Percentiles rank a stretch among this genome's conserved stretches.
Conservation (phyloP, 192 early-diverging fungal genomes). For the Umbelopsis ramanniana region DNA sequence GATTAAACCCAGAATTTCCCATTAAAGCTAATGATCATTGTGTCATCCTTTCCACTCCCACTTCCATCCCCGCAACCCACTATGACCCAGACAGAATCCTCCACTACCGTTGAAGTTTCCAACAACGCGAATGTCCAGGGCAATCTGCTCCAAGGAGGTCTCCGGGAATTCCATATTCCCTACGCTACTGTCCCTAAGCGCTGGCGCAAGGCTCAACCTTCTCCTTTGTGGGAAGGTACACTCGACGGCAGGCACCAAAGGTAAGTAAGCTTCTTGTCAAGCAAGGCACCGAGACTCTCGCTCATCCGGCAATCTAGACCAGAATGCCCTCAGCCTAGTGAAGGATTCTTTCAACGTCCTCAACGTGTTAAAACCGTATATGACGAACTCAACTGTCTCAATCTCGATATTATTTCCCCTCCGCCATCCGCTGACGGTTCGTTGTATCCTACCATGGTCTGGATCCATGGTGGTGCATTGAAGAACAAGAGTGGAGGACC, state of each 20-base stretch:
- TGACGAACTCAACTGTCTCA: slow-evolving; percentile 50
- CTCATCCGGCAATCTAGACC: not conserved
- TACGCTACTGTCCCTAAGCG: slow-evolving; percentile 40
- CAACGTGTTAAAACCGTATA: not conserved
- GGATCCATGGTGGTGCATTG: not conserved
- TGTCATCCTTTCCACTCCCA: not conserved
- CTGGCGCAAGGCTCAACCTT: slow-evolving; percentile 36
- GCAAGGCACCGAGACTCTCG: not conserved
- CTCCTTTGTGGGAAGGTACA: slow-evolving; percentile 30
- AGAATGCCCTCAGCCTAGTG: not conserved
- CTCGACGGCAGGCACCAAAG: slow-evolving; percentile 35
- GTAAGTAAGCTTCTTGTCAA: not conserved
- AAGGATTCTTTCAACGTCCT: not conserved
- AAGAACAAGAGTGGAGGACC: not conserved
- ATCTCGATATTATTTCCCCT: slow-evolving; percentile 51
- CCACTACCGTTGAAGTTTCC: not conserved
- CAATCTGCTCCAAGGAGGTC: not conserved
- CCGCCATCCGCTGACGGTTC: not conserved
- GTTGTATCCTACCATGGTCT: not conserved
- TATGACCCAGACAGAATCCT: not conserved
- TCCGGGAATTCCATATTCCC: slow-evolving; percentile 33
- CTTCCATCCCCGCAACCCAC: not conserved
- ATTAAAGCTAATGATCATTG: too few species aligned
- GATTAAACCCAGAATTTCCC: too few species aligned
- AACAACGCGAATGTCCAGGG: not conserved